Evolutionary conservation across 176 grass and related monocot genomes (phyloP), one percentile per base, ranked within the genome.

Genomic region (Cenchrus americanus): DNA sequence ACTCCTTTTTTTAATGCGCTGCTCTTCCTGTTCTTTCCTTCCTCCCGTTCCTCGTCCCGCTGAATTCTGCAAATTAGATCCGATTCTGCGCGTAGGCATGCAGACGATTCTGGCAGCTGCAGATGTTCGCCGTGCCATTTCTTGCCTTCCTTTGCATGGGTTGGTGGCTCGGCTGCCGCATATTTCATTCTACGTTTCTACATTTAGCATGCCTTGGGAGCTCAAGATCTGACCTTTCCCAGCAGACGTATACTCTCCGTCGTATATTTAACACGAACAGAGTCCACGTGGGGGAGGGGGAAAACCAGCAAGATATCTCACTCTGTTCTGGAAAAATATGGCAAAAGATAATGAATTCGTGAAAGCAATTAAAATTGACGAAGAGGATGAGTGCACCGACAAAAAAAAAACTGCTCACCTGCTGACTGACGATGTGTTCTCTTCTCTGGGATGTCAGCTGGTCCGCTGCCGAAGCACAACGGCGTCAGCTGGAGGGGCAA

Each of bases 401-500:
- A 76, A 37, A 37, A 37, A 34, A 34, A 5, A 44, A 52, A 18
- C 32, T 71, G 46, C 51, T 55, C 59, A 78, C 84, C 75, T 83
- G 79, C 14, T 70, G 42, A 62, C 18, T 87, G 58, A 86, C 62
- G 61, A 23, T 61, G 59, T 37, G 34, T 37, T 37, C 34, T 43
- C 13, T 61, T 61, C 55, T 84, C 80, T 70, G 64, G 15, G 23
- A 79, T 85, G 24, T 8, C 89, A 97, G 94, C 94, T 22, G 94
- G 94, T 23, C 89, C 79, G 6, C 76, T 97, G 62, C 94, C 94
- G 2, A 89, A 88, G 85, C 94, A 94, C 75, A 97, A 97, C 79
- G 92, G 92, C 37, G 94, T 97, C 5, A 97, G 87, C 75, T 97
- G 94, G 94, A 91, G 94, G 73, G 91, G 94, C 42, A 97, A 94